Conservation (phyloP, 495 filamentous ascomycete species). For the Tuber umbilicatum region DNA sequence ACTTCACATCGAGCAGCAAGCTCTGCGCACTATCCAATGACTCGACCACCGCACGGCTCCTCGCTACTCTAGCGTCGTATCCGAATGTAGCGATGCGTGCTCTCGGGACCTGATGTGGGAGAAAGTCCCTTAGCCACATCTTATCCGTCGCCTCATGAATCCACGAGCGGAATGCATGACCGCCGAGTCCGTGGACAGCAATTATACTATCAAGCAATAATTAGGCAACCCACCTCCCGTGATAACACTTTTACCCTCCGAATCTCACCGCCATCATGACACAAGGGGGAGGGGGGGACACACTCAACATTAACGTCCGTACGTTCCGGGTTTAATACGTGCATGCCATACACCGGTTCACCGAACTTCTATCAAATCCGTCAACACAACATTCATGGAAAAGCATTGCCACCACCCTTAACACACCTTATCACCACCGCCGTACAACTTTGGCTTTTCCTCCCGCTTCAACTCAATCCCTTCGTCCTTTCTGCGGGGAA, state of each 20-base stretch:
- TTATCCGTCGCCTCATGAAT: constrained; percentile 24
- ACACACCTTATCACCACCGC: not conserved
- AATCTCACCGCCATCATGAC: not conserved
- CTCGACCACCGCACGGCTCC: not conserved
- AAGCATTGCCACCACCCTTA: not conserved
- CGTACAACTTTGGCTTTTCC: not conserved
- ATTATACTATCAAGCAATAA: constrained; percentile 18
- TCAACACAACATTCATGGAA: not conserved
- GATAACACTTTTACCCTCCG: not conserved
- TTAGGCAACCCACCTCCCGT: not conserved
- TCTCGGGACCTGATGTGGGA: constrained; percentile 35
- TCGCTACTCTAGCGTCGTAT: constrained; percentile 29
- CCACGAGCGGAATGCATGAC: constrained; percentile 30
- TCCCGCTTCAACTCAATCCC: not conserved
- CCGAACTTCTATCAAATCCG: not conserved
- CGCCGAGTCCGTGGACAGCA: constrained; percentile 38
- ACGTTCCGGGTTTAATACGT: not conserved
- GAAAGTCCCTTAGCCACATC: constrained; percentile 39
- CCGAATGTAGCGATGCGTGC: constrained; percentile 43
- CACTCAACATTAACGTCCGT: not conserved
- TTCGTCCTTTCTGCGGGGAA: not conserved
- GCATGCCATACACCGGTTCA: not conserved
- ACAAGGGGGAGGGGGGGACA: not conserved
- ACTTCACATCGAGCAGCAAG: not conserved
- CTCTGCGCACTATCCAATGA: not conserved